phyloP scores from a whole-genome alignment of 225 moss, liverwort and hornwort genomes.

The Polytrichum commune region DNA sequence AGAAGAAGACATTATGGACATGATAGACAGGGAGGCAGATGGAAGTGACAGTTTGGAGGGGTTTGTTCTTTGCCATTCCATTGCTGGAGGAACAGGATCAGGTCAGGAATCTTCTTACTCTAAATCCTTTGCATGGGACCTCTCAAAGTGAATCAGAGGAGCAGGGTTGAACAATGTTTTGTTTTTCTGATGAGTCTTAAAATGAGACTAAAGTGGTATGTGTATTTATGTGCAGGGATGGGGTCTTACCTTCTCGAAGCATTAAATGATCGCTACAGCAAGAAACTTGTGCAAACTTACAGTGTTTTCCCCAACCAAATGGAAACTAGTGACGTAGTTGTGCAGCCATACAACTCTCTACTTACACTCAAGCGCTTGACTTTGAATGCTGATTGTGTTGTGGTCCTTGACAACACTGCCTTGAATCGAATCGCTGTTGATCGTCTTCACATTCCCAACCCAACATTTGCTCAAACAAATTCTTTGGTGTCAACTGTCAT shows the following conservation, averaged over 20 bases:
- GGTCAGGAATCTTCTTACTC: conserved; percentile 39
- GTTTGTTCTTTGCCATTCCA: conserved; percentile 98
- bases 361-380: conserved; percentile 95
- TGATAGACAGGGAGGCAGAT: conserved; percentile 99
- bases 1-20: conserved; percentile 99
- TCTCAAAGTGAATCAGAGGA: too few species aligned
- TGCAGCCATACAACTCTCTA: conserved; percentile 96
- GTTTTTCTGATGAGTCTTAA: too few species aligned
- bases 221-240: conserved; percentile 69
- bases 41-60: conserved; percentile 98
- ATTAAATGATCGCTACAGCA: conserved; percentile 97
- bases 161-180: too few species aligned
- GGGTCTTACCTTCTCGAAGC: conserved; percentile 98
- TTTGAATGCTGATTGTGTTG: conserved; percentile 96
- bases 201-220: too few species aligned
- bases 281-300: conserved; percentile 97
- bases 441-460: conserved; percentile 96
- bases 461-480: conserved; percentile 98
- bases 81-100: conserved; percentile 98
- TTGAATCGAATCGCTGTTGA: conserved; percentile 98
- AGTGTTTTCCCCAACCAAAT: conserved; percentile 99
- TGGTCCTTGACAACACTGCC: conserved; percentile 96
- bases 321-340: conserved; percentile 99
- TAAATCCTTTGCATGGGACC: too few species aligned
- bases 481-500: conserved; percentile 99